Percentiles rank a stretch among this genome's conserved stretches.
phyloP scores from a whole-genome alignment of 768 basidiomycete species.

The Leccinum boreale region DNA sequence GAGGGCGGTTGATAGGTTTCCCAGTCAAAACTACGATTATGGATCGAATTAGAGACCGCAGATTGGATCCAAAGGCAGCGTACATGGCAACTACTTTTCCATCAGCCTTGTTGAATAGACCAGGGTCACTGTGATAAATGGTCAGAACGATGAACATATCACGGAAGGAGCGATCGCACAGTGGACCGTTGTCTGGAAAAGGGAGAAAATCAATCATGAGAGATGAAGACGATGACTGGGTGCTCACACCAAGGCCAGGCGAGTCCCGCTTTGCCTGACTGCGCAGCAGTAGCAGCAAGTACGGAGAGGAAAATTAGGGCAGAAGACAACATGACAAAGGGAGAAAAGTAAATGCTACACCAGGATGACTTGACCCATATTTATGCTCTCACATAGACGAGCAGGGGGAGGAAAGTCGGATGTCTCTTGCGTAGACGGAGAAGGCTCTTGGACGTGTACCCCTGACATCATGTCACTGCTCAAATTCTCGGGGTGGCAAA shows the following conservation, averaged over 20 bases:
- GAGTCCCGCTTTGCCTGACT: conserved; percentile 37
- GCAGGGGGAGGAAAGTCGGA: neutral
- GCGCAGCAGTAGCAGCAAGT: conserved; percentile 16
- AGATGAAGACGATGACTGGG: neutral
- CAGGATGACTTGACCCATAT: neutral
- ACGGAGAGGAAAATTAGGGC: conserved; percentile 17
- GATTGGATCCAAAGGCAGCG: neutral
- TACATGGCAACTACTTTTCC: conserved; percentile 35
- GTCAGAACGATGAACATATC: neutral
- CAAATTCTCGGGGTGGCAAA: neutral
- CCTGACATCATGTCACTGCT: neutral
- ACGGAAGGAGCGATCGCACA: conserved; percentile 21
- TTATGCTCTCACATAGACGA: neutral
- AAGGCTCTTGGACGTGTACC: neutral
- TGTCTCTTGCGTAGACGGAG: neutral
- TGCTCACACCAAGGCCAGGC: conserved; percentile 35
- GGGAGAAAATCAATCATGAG: neutral
- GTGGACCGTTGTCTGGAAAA: conserved; percentile 24
- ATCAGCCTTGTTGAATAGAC: conserved; percentile 29
- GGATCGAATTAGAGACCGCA: neutral
- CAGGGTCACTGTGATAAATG: conserved; percentile 21
- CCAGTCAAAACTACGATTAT: conserved; percentile 32
- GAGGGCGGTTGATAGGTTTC: conserved; percentile 36
- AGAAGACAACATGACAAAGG: conserved; percentile 19
- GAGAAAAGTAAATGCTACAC: neutral